Percentiles rank a stretch among this genome's conserved stretches.
Conservation (phyloP, 2,329 filamentous ascomycete genomes). For the Furcasterigmium sp. region DNA sequence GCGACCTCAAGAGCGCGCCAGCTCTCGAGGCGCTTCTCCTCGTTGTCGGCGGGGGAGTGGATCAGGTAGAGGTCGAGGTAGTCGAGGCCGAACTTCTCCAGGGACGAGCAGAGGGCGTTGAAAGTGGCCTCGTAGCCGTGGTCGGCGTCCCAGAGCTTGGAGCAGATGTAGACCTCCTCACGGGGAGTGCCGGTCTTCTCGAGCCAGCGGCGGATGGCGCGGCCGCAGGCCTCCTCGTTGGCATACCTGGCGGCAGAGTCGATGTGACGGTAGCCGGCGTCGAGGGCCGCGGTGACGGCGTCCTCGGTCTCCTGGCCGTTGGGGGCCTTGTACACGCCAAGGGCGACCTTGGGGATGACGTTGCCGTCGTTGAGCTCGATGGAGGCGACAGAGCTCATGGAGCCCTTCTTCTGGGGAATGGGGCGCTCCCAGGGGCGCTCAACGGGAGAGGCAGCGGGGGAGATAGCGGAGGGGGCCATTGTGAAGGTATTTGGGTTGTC, state of each 20-base stretch:
- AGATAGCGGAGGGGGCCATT: conserved; percentile 30
- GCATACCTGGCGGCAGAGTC: conserved; percentile 35
- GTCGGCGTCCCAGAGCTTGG: conserved; percentile 31
- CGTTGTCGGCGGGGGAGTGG: conserved; percentile 35
- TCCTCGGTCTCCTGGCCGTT: conserved; percentile 31
- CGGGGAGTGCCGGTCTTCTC: conserved; percentile 23
- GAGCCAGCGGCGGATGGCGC: conserved; percentile 16
- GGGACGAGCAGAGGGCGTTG: conserved; percentile 35
- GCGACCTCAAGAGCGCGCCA: conserved; percentile 14
- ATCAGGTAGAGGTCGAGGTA: conserved; percentile 50
- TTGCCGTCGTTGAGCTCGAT: conserved; percentile 29
- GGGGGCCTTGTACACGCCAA: conserved; percentile 41
- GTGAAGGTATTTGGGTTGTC: conserved; percentile 10
- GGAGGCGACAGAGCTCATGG: conserved; percentile 6
- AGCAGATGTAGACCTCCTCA: conserved; percentile 28
- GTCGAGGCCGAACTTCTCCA: conserved; percentile 38
- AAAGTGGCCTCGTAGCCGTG: conserved; percentile 18
- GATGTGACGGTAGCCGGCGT: conserved; percentile 48
- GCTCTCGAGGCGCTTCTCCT: conserved; percentile 37
- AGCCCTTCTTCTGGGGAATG: conserved; percentile 3
- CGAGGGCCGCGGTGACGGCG: conserved; percentile 29
- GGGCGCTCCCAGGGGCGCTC: conserved; percentile 15
- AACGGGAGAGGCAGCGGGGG: conserved; percentile 25
- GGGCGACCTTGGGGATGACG: conserved; percentile 33
- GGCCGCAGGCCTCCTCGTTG: conserved; percentile 14